Evolutionary conservation across 1,139 yeast species (phyloP), one percentile per base, ranked within the genome.

Genomic region (Arxiozyma slooffiae): DNA sequence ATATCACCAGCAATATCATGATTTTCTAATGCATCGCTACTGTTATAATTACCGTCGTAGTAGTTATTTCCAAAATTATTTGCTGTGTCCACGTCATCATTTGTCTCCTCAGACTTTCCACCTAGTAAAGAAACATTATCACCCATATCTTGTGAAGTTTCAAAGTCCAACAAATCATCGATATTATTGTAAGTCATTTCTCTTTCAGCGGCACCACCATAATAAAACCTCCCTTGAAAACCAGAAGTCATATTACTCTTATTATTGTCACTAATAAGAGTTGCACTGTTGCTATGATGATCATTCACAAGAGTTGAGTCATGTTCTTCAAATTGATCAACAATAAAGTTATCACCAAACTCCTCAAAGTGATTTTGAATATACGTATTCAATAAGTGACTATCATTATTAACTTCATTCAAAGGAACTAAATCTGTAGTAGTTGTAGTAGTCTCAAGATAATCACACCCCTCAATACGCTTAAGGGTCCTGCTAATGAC

Each of bases 401-500:
- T n/a, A n/a, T n/a, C n/a, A n/a, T n/a, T n/a, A n/a, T n/a, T n/a
- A 23, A n/a, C 48, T 26, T 50, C 48, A 26, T 58, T 55, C 2
- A 44, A 43, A 7, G 64, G 60, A 8, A 52, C 49, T 0, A 57
- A 54, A 18, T 55, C 50, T 5, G 61, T 60, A 4, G 63, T 64
- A 2, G 65, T 63, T 1, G 68, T 65, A 0, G 65, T 63, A 3
- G 67, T 64, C 44, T 63, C 67, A n/a, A 65, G 61, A 44, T 60
- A 61, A 46, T 64, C 67, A 38, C 55, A 59, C 1, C 68, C 69
- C 48, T 65, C 62, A 14, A 62, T 52, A 48, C 63, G 55, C 41
- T 60, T 60, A 16, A 64, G 54, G 2, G 68, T 64, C 46, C 57
- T 57, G 42, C 55, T 59, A 16, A 68, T 65, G 41, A 65, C 61